Evolutionary conservation across 352 stramenopile genomes (phyloP), one percentile per base, ranked within the genome.

Genomic region (Phytophthora aleatoria): DNA sequence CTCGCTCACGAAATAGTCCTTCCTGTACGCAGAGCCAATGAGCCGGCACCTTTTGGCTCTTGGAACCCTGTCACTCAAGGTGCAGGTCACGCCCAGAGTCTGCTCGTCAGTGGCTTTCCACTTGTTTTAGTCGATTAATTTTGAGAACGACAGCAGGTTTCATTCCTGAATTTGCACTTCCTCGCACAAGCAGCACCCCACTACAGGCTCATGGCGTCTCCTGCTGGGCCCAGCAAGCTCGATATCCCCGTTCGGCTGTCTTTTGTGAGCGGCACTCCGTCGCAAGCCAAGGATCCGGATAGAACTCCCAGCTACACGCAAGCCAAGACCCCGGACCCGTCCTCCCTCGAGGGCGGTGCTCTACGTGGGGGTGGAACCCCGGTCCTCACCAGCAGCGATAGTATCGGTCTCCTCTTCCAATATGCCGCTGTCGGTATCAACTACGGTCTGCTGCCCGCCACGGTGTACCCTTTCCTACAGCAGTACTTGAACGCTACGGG

Each of bases 221-320:
- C 50, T 20, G 41, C 28, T 31, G 64, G 55, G 2, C 55, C 60
- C 15, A 57, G 57, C 24, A 73, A 69, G 36, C 60, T 69, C 13
- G 60, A 69, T 36, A 61, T 69, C 31, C 61, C 61, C 16, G 50
- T 65, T 6, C 73, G 73, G 27, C 39, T 73, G 24, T 81, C 73
- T 43, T 81, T 73, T 57, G 43, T 81, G 9, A 81, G 73, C 56
- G 61, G 65, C 11, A 52, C 48, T 33, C 31, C 61, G 9, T 77
- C 69, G 2, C 58, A 73, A 43, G 35, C 55, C 26, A 76, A 79
- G 43, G 61, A 67, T 7, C 36, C 38, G 12, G 39, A 45, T 26
- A 41, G 35, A n/a, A 41, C 35, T 41, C 35, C 35, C 35, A 41
- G 35, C 35, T 41, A 41, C 35, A 11, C 35, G 3, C 35, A 41